Percentiles rank a stretch among this genome's conserved stretches.
These are phyloP conservation scores for Myriosclerotinia duriaeana DNA, from an alignment of 2,329 filamentous ascomycete genomes.

Conservation along the genomic window DNA sequence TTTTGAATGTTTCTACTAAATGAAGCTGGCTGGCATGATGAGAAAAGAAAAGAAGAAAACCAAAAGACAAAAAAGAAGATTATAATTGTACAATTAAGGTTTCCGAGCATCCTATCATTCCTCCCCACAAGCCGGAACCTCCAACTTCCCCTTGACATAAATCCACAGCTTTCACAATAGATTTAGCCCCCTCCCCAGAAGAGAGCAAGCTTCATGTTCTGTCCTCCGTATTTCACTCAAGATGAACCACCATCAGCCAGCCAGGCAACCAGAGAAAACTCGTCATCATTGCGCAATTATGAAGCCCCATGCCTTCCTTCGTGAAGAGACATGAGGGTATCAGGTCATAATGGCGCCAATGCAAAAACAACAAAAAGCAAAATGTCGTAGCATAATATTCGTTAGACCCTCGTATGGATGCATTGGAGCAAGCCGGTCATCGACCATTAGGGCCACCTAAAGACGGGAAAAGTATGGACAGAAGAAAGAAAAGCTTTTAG, in stretches of 20 bases:
- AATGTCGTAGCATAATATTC: constrained; percentile 17
- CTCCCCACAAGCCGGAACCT: constrained; percentile 27
- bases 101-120: constrained; percentile 28
- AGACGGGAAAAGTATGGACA: constrained; percentile 23
- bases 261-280: constrained; percentile 33
- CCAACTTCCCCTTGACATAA: constrained; percentile 4
- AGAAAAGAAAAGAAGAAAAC: constrained; percentile 11
- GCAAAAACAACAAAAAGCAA: constrained; percentile 18
- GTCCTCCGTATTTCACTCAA: constrained; percentile 34
- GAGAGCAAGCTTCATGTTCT: constrained; percentile 8
- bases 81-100: constrained; percentile 40
- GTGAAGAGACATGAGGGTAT: neutral
- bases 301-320: constrained; percentile 21
- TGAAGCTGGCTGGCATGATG: constrained; percentile 38
- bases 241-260: constrained; percentile 34
- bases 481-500: constrained; percentile 21
- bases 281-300: constrained; percentile 22
- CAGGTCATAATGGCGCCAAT: constrained; percentile 11
- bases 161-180: constrained; percentile 19
- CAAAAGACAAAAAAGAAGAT: constrained; percentile 31
- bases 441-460: constrained; percentile 20
- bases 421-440: constrained; percentile 21
- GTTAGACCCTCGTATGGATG: constrained; percentile 23
- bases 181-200: neutral
- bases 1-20: constrained; percentile 28